Conservation (phyloP, 2,329 filamentous ascomycete genomes). For the Penicillium sp. region DNA sequence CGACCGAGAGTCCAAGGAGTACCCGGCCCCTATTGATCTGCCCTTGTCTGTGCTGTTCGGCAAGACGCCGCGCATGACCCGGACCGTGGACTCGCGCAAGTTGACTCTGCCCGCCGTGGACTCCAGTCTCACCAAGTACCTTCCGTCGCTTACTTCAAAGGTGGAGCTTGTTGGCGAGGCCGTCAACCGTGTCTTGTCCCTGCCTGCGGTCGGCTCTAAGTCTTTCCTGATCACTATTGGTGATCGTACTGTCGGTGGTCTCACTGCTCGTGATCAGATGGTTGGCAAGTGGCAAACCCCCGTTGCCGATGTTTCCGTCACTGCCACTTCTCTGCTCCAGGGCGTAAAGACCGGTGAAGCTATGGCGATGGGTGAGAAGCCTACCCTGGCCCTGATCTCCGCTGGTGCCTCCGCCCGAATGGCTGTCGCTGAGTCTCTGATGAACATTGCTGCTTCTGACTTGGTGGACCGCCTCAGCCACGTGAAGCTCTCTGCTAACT, state of each 20-base stretch:
- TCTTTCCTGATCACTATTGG: constrained; percentile 96
- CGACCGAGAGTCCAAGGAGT: constrained; percentile 72
- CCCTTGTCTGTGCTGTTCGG: constrained; percentile 88
- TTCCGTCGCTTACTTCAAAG: constrained; percentile 54
- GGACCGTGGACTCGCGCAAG: constrained; percentile 69
- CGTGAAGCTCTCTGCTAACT: constrained; percentile 90
- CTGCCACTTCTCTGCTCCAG: constrained; percentile 72
- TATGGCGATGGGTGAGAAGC: constrained; percentile 97
- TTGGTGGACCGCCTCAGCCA: constrained; percentile 70
- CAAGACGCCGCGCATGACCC: constrained; percentile 77
- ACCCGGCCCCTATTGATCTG: constrained; percentile 79
- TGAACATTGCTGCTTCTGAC: constrained; percentile 86
- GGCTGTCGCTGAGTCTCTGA: constrained; percentile 89
- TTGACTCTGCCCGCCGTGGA: constrained; percentile 70
- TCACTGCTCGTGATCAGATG: constrained; percentile 89
- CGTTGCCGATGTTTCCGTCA: constrained; percentile 91
- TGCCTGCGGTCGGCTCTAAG: constrained; percentile 94
- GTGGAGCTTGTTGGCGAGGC: constrained; percentile 63
- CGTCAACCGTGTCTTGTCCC: constrained; percentile 73
- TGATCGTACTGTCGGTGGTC: constrained; percentile 84
- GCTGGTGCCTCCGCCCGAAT: constrained; percentile 88
- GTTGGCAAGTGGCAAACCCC: constrained; percentile 95
- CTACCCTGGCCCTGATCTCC: constrained; percentile 83
- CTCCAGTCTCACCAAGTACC: constrained; percentile 65
- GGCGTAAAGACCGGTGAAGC: constrained; percentile 81